Conservation (phyloP, 495 filamentous ascomycete species). For the Hapsidospora chrysogenum region DNA sequence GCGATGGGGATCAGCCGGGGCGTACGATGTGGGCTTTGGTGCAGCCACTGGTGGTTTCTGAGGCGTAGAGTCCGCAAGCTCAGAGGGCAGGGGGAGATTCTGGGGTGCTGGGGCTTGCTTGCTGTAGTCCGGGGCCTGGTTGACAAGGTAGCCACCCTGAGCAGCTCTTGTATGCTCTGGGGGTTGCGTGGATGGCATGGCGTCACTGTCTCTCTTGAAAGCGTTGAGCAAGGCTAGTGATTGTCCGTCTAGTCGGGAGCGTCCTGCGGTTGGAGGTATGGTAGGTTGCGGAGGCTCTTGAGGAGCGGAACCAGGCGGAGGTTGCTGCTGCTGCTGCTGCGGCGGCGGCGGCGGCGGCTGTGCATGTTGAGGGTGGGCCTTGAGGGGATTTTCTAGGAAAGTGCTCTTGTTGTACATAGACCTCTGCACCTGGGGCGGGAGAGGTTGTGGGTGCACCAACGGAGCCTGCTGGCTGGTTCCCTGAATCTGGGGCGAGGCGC, state of each 20-base stretch:
- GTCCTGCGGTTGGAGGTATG: too few species aligned
- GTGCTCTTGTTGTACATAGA: constrained; percentile 18
- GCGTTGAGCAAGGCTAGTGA: constrained; percentile 45
- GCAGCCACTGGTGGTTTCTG: too few species aligned
- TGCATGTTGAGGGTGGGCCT: too few species aligned
- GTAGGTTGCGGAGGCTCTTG: too few species aligned
- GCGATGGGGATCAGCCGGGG: constrained; percentile 25
- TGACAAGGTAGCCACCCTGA: too few species aligned
- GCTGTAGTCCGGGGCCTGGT: neutral
- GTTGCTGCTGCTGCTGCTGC: too few species aligned
- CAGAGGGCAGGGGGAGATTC: neutral
- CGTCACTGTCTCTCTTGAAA: constrained; percentile 44
- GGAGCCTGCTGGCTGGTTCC: constrained; percentile 17
- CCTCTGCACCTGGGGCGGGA: constrained; percentile 33
- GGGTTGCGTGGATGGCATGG: too few species aligned
- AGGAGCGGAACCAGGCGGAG: too few species aligned
- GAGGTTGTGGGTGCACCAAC: constrained; percentile 34
- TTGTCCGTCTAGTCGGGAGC: constrained; percentile 49
- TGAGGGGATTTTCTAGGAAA: constrained; percentile 8
- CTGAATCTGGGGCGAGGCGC: neutral
- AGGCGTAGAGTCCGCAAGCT: constrained; percentile 1
- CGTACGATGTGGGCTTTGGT: too few species aligned
- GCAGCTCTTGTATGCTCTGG: too few species aligned
- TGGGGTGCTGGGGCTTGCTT: neutral
- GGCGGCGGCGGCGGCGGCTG: constrained; percentile 31